These are phyloP conservation scores for Aspergillus egyptiacus DNA, from an alignment of 495 filamentous ascomycete species.

Conservation along the genomic window DNA sequence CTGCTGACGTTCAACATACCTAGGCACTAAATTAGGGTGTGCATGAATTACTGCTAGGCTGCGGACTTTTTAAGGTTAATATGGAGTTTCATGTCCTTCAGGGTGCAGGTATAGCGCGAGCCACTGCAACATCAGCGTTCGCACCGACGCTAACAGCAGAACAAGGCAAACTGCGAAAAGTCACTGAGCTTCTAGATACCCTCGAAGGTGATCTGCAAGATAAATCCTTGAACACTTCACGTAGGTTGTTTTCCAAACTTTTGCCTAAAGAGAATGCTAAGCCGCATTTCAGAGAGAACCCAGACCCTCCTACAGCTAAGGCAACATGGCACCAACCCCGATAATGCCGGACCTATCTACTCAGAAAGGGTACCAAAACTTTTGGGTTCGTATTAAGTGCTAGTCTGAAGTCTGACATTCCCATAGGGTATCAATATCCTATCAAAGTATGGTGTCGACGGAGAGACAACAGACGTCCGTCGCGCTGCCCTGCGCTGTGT, in stretches of 20 bases:
- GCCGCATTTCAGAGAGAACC: slow-evolving; percentile 49
- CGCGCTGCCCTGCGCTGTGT: slow-evolving; percentile 77
- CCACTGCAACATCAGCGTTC: not conserved
- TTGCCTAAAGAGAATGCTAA: slow-evolving; percentile 7
- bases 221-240: slow-evolving; percentile 45
- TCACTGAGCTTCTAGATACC: slow-evolving; percentile 52
- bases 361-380: slow-evolving; percentile 54
- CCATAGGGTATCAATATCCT: slow-evolving; percentile 71
- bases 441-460: slow-evolving; percentile 62
- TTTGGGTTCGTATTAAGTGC: not conserved
- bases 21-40: not conserved
- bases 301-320: slow-evolving; percentile 68
- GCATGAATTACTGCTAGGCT: not conserved
- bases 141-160: slow-evolving; percentile 12
- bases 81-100: slow-evolving; percentile 28
- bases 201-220: slow-evolving; percentile 54
- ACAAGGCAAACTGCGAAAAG: slow-evolving; percentile 60
- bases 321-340: slow-evolving; percentile 65
- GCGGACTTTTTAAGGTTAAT: not conserved
- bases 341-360: slow-evolving; percentile 73
- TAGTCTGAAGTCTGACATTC: slow-evolving; percentile 19
- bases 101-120: slow-evolving; percentile 27
- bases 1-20: not conserved
- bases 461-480: slow-evolving; percentile 53
- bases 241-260: slow-evolving; percentile 41